Base-by-base conservation (phyloP, 352 stramenopile genomes). In the Peronospora tabacina region DNA sequence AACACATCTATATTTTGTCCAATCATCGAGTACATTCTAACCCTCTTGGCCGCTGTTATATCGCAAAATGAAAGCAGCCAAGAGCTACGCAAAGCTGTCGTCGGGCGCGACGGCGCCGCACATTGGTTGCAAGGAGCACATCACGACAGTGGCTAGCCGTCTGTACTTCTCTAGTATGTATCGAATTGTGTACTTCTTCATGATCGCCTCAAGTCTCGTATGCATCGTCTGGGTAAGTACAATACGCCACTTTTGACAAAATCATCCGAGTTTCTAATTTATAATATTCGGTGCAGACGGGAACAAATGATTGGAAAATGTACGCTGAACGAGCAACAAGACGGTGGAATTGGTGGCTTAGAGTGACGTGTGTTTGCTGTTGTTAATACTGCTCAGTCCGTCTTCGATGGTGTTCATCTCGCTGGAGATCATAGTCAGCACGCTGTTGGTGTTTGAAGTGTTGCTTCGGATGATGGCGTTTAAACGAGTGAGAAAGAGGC, bases 81-180 rank as follows among this genome's bases (percentile, higher is more conserved):
- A 63, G 17, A 56, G 59, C 38, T 82, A 72, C 57, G 50, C 58
- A 16, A 63, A 59, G 44, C 42, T 77, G 57, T 50, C n/a, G n/a
- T n/a, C 66, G 17, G 55, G 62, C 45, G 48, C 43, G 37, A 33
- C 49, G 40, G 26, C 52, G 40, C 41, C 50, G 33, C 74, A 58
- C 43, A 70, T 89, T 33, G 56, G 73, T 35, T 91, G 75, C 42
- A 66, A 59, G 34, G 81, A 91, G 60, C 83, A 89, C 52, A 40
- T 71, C 16, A 72, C 87, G 66, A 84, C 80, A 11, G 64, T 91
- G 28, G 73, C 75, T 16, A 88, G 77, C 40, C 77, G 72, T n/a
- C 63, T 91, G 16, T 91, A 91, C 65, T 91, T 91, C 57, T 91
- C 81, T 26, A 70, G 66, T 46, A 68, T 85, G 53, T 89, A 89